A percentile compares a stretch with the other conserved stretches of the same genome.
These are phyloP conservation scores for Lipomyces mesembrius DNA, from an alignment of 805 yeast genomes.

Conservation along the genomic window DNA sequence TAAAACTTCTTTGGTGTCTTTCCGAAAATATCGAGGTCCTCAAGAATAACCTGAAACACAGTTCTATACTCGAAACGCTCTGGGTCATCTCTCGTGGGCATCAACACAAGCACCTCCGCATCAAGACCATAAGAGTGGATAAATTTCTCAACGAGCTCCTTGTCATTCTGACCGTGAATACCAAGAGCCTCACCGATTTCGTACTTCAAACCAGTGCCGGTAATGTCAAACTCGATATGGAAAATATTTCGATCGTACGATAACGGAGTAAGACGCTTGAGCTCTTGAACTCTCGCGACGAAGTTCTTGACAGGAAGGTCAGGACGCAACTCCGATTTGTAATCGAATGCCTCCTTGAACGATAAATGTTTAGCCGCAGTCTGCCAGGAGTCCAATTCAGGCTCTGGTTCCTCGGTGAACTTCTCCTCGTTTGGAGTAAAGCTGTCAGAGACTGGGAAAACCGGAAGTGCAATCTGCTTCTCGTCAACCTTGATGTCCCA, in stretches of 20 bases:
- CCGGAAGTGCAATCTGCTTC: conserved; percentile 49
- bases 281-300: conserved; percentile 86
- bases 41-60: conserved; percentile 76
- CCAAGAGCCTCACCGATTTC: conserved; percentile 97
- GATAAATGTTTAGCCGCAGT: conserved; percentile 72
- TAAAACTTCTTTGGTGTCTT: conserved; percentile 95
- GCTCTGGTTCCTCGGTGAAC: conserved; percentile 48
- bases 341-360: conserved; percentile 78
- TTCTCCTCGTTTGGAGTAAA: conserved; percentile 65
- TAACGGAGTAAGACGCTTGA: conserved; percentile 85
- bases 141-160: conserved; percentile 67
- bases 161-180: conserved; percentile 84
- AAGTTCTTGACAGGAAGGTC: conserved; percentile 85
- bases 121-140: conserved; percentile 71
- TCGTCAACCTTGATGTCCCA: conserved; percentile 39
- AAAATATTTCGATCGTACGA: conserved; percentile 93
- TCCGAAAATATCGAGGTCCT: conserved; percentile 86
- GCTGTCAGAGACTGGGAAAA: conserved; percentile 65
- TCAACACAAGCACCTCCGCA: conserved; percentile 68
- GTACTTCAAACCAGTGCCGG: conserved; percentile 88
- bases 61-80: conserved; percentile 71
- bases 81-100: conserved; percentile 69
- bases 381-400: conserved; percentile 50
- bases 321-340: conserved; percentile 72
- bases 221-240: conserved; percentile 91